Conservation (phyloP, 2,329 filamentous ascomycete species). For the Metarhizium sp. region DNA sequence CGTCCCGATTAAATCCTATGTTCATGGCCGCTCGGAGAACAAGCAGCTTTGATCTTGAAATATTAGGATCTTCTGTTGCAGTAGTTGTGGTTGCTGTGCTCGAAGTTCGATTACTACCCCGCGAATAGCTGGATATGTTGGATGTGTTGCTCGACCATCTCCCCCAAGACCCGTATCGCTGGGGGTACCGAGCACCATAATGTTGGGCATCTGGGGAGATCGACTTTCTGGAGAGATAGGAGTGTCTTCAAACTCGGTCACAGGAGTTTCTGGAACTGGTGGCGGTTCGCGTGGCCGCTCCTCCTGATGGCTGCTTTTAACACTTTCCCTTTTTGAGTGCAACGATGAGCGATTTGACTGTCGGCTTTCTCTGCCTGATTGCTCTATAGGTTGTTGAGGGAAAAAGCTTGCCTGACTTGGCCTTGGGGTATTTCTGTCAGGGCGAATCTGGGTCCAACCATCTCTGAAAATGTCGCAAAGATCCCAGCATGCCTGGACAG, state of each 20-base stretch:
- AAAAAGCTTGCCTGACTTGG: conserved; percentile 71
- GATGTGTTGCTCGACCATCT: conserved; percentile 78
- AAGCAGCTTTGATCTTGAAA: conserved; percentile 68
- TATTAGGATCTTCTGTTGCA: conserved; percentile 62
- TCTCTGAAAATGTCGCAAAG: conserved; percentile 88
- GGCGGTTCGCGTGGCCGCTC: conserved; percentile 39
- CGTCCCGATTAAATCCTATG: conserved; percentile 62
- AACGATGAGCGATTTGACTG: conserved; percentile 41
- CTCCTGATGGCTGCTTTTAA: conserved; percentile 35
- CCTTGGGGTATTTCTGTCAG: conserved; percentile 76
- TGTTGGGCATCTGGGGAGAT: conserved; percentile 70
- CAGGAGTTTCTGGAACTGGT: conserved; percentile 74
- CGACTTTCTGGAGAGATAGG: conserved; percentile 73
- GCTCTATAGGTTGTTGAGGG: conserved; percentile 37
- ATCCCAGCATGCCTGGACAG: conserved; percentile 91
- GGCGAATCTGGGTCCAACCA: conserved; percentile 81
- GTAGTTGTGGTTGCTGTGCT: conserved; percentile 66
- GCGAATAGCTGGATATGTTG: conserved; percentile 71
- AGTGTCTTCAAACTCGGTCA: conserved; percentile 90
- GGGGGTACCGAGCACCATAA: conserved; percentile 71
- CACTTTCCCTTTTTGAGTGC: conserved; percentile 43
- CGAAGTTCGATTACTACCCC: conserved; percentile 54
- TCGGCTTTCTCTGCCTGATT: conserved; percentile 36
- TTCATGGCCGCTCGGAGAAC: conserved; percentile 82
- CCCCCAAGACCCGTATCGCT: conserved; percentile 47